These are phyloP conservation scores for Cardiospermum halicacabum DNA, from an alignment of 345 rosid species.

Conservation along the genomic window DNA sequence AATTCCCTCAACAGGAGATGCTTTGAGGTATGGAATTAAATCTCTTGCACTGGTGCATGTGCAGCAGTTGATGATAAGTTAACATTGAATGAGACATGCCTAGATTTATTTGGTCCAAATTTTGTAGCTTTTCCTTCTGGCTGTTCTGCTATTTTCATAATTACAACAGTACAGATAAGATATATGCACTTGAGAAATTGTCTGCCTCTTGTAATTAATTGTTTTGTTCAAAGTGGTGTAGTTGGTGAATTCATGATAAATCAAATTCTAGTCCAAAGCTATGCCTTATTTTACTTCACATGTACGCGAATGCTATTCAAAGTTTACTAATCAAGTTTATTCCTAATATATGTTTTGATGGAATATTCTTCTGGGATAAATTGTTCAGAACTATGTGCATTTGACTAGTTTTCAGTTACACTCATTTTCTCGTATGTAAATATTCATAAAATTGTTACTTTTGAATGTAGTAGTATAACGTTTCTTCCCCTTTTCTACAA, in stretches of 20 bases:
- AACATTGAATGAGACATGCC: not conserved
- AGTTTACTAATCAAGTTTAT: no score
- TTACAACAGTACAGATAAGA: not conserved
- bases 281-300: not conserved
- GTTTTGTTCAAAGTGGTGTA: constrained; percentile 1
- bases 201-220: constrained; percentile 19
- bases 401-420: no score
- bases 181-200: constrained; percentile 9
- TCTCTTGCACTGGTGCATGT: not conserved
- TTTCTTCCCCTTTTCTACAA: no score
- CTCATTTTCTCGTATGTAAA: no score
- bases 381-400: no score
- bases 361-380: no score
- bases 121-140: constrained; percentile 21
- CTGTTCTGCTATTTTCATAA: constrained; percentile 10
- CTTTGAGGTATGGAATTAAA: not conserved
- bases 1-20: not conserved
- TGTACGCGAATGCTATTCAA: no score
- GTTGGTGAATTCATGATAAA: not conserved
- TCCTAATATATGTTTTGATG: no score
- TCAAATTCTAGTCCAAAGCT: not conserved
- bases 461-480: no score
- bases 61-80: constrained; percentile 7
- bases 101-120: constrained; percentile 13
- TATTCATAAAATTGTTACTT: no score